Evolutionary conservation across 176 grass and related monocot species (phyloP).

Genomic region (Saccharum spontaneum): DNA sequence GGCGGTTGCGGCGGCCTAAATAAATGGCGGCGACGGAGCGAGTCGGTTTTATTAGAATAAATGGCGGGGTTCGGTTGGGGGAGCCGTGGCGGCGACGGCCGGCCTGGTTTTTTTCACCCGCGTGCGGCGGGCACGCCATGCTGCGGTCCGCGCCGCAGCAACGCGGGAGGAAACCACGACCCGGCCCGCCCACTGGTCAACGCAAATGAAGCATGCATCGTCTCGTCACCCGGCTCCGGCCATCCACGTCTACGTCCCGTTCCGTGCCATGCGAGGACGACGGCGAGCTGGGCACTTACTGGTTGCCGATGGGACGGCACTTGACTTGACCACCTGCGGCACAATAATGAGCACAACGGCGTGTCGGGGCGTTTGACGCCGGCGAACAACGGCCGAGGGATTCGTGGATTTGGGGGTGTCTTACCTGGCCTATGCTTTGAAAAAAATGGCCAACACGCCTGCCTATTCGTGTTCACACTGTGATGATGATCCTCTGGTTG

Average conservation of each 20-base stretch:
- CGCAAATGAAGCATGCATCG: neutral
- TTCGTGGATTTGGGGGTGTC: no score
- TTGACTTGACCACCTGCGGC: neutral
- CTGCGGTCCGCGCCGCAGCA: neutral
- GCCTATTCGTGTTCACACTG: neutral
- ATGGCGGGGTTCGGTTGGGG: neutral
- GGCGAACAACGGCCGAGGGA: neutral
- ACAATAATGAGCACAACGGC: neutral
- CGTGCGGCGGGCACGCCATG: neutral
- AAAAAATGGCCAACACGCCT: neutral
- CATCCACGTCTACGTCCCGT: neutral
- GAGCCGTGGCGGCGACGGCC: neutral
- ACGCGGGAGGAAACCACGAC: slow-evolving; percentile 17
- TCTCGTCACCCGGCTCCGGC: neutral
- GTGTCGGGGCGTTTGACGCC: neutral
- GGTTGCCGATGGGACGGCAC: neutral
- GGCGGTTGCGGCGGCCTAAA: neutral
- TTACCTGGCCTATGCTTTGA: neutral
- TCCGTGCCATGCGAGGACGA: neutral
- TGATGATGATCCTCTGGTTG: neutral
- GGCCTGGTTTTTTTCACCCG: neutral
- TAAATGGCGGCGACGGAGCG: neutral
- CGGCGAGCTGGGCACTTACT: no score
- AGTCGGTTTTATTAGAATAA: no score
- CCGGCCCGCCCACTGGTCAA: neutral